These are phyloP conservation scores for Isabelozyma rhagii DNA, from an alignment of 805 yeast genomes.

Conservation along the genomic window DNA sequence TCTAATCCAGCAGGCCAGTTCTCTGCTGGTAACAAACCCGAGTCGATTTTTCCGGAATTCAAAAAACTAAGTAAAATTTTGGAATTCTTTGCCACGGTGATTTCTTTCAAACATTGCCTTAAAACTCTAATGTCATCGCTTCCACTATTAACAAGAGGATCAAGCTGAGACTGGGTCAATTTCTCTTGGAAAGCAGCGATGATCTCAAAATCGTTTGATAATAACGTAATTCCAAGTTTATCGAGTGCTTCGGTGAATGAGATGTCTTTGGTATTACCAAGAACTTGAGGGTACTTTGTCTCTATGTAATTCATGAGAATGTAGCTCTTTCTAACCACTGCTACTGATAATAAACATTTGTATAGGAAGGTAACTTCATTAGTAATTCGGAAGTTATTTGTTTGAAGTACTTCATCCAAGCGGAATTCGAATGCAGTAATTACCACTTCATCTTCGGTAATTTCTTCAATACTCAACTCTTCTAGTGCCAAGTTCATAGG, in stretches of 20 bases:
- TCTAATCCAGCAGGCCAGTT: slow-evolving; percentile 89
- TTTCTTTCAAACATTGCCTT: slow-evolving; percentile 53
- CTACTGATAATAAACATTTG: slow-evolving; percentile 62
- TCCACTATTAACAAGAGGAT: neutral
- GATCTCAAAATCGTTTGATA: slow-evolving; percentile 56
- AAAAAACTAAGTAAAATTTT: slow-evolving; percentile 55
- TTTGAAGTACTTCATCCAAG: slow-evolving; percentile 45
- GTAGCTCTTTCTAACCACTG: slow-evolving; percentile 54
- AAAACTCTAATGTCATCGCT: slow-evolving; percentile 50
- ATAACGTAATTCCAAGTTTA: slow-evolving; percentile 45
- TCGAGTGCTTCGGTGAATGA: slow-evolving; percentile 37
- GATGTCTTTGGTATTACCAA: slow-evolving; percentile 1
- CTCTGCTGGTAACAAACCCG: slow-evolving; percentile 52
- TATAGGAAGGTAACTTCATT: slow-evolving; percentile 39
- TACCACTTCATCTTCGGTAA: slow-evolving; percentile 59
- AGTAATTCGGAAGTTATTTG: slow-evolving; percentile 27
- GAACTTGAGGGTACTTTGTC: slow-evolving; percentile 31
- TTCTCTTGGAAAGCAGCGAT: slow-evolving; percentile 50
- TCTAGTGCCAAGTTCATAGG: slow-evolving; percentile 32
- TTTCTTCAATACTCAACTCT: slow-evolving; percentile 37
- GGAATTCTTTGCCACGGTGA: slow-evolving; percentile 56
- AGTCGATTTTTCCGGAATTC: slow-evolving; percentile 59
- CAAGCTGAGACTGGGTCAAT: slow-evolving; percentile 5
- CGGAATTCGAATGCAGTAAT: slow-evolving; percentile 72
- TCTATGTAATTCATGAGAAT: slow-evolving; percentile 55